A percentile compares a stretch with the other conserved stretches of the same genome.
Evolutionary conservation across 73 alveolate genomes (phyloP).

Genomic region (Paramecium tetraurelia): DNA sequence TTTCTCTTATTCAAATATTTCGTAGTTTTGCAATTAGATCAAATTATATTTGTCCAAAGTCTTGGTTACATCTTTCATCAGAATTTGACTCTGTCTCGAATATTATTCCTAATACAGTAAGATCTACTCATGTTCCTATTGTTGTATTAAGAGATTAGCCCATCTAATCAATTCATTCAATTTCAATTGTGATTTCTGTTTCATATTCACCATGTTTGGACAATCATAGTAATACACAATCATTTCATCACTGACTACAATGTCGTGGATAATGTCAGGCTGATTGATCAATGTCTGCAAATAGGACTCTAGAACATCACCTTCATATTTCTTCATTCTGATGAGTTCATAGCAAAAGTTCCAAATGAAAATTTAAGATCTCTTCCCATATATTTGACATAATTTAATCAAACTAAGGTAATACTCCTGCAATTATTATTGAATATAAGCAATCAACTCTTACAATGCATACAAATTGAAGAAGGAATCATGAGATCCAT

Average conservation of each 20-base stretch:
- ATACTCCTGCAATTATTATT: background rate
- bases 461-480: background rate
- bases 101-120: background rate
- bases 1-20: background rate
- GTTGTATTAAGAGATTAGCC: background rate
- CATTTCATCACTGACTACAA: constrained; percentile 31
- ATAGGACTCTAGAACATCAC: background rate
- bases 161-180: background rate
- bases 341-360: constrained; percentile 19
- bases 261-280: background rate
- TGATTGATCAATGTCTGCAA: background rate
- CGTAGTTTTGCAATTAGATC: background rate
- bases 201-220: background rate
- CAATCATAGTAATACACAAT: background rate
- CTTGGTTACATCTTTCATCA: background rate
- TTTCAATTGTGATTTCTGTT: background rate
- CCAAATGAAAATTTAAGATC: background rate
- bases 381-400: background rate
- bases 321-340: constrained; percentile 36
- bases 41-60: background rate
- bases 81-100: constrained; percentile 18
- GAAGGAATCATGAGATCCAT: background rate
- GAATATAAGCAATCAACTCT: background rate
- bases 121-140: background rate
- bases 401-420: background rate